These are phyloP conservation scores for Limonium bicolor DNA, from an alignment of 148 eudicot species.

Conservation along the genomic window DNA sequence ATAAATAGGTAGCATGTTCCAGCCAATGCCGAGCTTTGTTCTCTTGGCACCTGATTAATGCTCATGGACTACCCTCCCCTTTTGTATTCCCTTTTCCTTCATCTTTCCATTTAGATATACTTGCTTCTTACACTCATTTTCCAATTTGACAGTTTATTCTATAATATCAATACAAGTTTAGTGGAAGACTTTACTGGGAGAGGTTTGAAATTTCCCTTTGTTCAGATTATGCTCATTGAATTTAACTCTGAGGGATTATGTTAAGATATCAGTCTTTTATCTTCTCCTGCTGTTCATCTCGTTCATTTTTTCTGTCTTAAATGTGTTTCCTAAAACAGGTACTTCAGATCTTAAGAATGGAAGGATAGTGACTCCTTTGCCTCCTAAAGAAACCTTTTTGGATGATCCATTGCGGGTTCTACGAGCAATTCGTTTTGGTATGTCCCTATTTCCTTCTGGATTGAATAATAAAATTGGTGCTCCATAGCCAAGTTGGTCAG, in stretches of 20 bases:
- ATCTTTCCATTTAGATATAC: background rate
- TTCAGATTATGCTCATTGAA: constrained; percentile 2
- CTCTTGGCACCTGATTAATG: background rate
- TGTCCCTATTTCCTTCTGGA: background rate
- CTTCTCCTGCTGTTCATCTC: background rate
- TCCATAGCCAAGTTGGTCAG: background rate
- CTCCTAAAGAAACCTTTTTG: constrained; percentile 86
- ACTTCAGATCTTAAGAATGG: constrained; percentile 64
- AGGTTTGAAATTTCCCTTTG: too few relatives aligned
- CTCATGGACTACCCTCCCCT: background rate
- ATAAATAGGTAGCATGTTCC: constrained; percentile 61
- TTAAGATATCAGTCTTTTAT: too few relatives aligned
- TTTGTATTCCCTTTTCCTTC: background rate
- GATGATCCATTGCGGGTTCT: constrained; percentile 97
- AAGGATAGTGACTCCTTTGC: constrained; percentile 88
- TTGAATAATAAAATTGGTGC: background rate
- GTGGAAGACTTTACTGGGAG: constrained; percentile 85
- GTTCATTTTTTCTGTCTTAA: background rate
- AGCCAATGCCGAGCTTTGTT: background rate
- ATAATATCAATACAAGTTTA: constrained; percentile 64
- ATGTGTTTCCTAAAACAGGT: constrained; percentile 24
- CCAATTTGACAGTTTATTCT: constrained; percentile 60
- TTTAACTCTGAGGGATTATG: too few relatives aligned
- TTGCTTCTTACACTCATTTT: background rate
- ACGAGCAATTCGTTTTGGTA: constrained; percentile 94